Evolutionary conservation across 2,329 filamentous ascomycete species (phyloP), one percentile per base, ranked within the genome.

Genomic region (Mariannaea sp.): DNA sequence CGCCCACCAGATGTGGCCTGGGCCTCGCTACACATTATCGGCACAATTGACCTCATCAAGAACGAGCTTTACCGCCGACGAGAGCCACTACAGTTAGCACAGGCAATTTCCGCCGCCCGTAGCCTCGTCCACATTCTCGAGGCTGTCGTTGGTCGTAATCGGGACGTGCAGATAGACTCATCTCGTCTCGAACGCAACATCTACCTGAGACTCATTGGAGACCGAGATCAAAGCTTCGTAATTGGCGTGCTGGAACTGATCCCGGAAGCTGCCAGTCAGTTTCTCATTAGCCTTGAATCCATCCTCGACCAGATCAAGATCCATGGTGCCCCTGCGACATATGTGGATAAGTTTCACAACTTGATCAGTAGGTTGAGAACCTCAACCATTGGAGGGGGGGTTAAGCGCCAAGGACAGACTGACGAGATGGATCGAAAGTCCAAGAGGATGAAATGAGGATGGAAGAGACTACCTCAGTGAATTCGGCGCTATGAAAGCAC

Each of bases 71-170:
- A 72, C 50, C 65, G 68, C 22, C 70, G 73, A 4, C 67, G 72
- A 40, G 64, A 59, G 6, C 74, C 75, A 1, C 71, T 79, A 0
- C 60, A 68, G 10, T 54, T 58, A 0, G 64, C 59, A 35, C 77
- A 80, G 58, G 71, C 74, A 3, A 66, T 71, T 22, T 77, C 75
- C 2, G 80, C 80, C 4, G 79, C 76, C 3, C 73, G 72, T 3
- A 71, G 77, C 0, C 72, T 83, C 2, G 66, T 82, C 1, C 75
- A 74, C 59, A 77, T 82, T 39, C 73, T 84, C 17, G 65, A 70
- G 29, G 66, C 71, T 13, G 74, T 83, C 3, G 73, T 76, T 5
- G 64, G 69, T 35, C 73, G 73, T 24, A 74, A 75, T 57, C 57
- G 56, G 19, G 74, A 80, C 54, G 61, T 69, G 13, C 71, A 73